phyloP scores from a whole-genome alignment of 2,329 filamentous ascomycete species.

The Paecilomyces formosus region DNA sequence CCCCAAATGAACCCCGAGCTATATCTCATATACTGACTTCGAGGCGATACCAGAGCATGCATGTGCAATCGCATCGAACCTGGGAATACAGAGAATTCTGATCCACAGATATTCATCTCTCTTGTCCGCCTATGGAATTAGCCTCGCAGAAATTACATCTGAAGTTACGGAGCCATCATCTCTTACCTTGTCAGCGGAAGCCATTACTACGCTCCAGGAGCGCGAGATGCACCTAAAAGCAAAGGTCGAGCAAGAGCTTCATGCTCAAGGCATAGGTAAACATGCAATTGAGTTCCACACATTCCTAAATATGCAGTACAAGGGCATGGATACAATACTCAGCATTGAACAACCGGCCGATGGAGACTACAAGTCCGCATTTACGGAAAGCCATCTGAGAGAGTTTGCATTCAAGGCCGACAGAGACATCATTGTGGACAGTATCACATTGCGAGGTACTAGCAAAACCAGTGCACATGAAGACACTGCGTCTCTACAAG shows the following conservation, averaged over 20 bases:
- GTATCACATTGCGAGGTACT: conserved; percentile 75
- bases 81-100: conserved; percentile 74
- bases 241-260: conserved; percentile 69
- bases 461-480: conserved; percentile 71
- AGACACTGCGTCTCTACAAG: conserved; percentile 70
- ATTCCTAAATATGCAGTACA: conserved; percentile 84
- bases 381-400: conserved; percentile 74
- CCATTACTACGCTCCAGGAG: neutral
- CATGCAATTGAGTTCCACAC: conserved; percentile 72
- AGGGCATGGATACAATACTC: conserved; percentile 78
- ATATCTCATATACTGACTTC: neutral
- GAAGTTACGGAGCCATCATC: conserved; percentile 60
- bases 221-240: conserved; percentile 40
- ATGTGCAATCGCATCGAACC: conserved; percentile 72
- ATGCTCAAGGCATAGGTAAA: conserved; percentile 64
- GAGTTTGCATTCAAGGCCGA: conserved; percentile 83
- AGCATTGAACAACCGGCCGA: conserved; percentile 71
- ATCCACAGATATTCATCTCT: conserved; percentile 84
- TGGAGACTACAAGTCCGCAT: conserved; percentile 68
- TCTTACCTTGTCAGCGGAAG: conserved; percentile 17
- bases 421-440: conserved; percentile 76
- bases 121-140: conserved; percentile 88
- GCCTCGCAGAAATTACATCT: conserved; percentile 78
- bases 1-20: too few relatives aligned
- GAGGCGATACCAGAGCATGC: conserved; percentile 54